Base-by-base conservation (phyloP, 2,329 filamentous ascomycete species). In the Botrytis fabae region DNA sequence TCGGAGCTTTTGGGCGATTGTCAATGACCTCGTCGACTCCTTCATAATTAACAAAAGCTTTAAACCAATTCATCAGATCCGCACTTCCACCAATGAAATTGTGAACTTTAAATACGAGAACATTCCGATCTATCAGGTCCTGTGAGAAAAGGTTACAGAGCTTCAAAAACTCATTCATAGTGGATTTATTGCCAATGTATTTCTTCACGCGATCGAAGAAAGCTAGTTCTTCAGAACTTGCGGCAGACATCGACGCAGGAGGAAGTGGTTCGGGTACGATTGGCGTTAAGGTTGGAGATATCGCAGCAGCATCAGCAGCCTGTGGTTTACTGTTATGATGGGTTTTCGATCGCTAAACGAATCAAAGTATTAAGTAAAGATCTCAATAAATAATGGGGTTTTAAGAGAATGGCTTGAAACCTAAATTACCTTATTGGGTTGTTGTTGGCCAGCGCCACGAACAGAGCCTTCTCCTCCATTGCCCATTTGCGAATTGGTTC, bases 131-230 rank as follows among this genome's bases (percentile, higher is more conserved):
- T 75, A 99, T 97, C 69, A 99, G 87, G 77, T 97, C 95, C 78
- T 97, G 93, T 35, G 93, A 96, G 84, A 94, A 99, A 44, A 99
- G 87, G 78, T 98, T 99, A 85, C 95, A 96, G 10, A 99, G 89
- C 84, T 99, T 99, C 76, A 99, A 84, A 82, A 99, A 99, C 81
- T 99, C 96, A 78, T 93, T 95, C 87, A 97, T 97, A 4, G 92
- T 92, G 72, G 93, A 92, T 81, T 97, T 93, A 82, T 98, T 98
- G 75, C 92, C 91, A 73, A 99, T 93, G 79, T 92, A 95, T 83
- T 99, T 99, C 87, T 98, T 98, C 28, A 96, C 94, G 12, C 94
- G 91, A 75, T 99, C 96, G 78, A 99, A 99, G 83, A 98, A 98
- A 2, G 90, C 90, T 70, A 98, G 87, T 80, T 98, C 95, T 73